Base-by-base conservation (phyloP, 73 alveolate genomes). In the Urostyla sp. region DNA sequence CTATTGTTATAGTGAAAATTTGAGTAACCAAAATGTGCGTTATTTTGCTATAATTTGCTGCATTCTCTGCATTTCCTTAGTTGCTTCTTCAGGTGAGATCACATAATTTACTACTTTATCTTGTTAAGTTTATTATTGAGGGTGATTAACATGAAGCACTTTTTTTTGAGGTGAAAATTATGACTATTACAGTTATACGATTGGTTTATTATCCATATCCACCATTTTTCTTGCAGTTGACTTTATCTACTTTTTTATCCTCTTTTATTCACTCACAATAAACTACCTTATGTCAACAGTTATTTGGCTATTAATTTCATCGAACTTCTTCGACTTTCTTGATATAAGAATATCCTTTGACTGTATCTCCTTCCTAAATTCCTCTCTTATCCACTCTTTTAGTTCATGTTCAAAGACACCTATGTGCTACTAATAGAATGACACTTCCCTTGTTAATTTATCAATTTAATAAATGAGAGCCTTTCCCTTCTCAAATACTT, bases 391-490 rank as follows among this genome's bases (percentile, higher is more conserved):
- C 66, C 87, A 84, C 59, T 90, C 97, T 57, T 87, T 75, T 46
- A 95, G 75, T 51, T 95, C 94, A 36, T 86, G 61, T 79, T 95
- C 99, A 90, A 95, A 75, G 8, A 76, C 78, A 57, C 67, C 84
- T 13, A 91, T 88, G 61, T 95, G 94, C 67, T 95, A 97, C 84
- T 92, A 85, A 51, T 92, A 69, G 21, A 87, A 88, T 72, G 88
- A 69, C 45, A 92, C 84, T 69, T 95, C 95, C 20, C 98, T 75
- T 4, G 57, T 37, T 1, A n/a, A 30, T 36, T 78, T 28, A 58
- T 95, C 99, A 76, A 95, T 87, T 75, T 95, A 98, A 80, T 87
- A 95, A 38, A 95, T 94, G 30, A 95, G 84, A 34, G 88, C 54
- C 66, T 81, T 89, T 6, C 95, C 95, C 44, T 89, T 76, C 55